phyloP scores from a whole-genome alignment of 176 grass and related monocot species.

The Zea luxurians region DNA sequence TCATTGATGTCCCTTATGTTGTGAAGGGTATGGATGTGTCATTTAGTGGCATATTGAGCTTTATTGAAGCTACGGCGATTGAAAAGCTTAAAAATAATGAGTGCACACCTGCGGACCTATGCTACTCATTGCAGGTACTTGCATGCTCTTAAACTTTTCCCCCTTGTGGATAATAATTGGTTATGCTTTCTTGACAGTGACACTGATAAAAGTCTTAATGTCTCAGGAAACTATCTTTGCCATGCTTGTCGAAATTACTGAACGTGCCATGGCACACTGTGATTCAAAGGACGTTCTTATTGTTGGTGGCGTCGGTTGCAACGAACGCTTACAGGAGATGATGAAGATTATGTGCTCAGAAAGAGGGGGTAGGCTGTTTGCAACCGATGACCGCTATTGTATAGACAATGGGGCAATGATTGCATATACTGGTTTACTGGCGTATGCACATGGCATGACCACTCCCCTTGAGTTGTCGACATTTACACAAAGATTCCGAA shows the following conservation, averaged over 20 bases:
- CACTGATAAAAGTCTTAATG: not conserved
- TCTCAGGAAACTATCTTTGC: conserved; percentile 89
- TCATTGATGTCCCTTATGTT: conserved; percentile 87
- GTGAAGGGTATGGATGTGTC: conserved; percentile 99
- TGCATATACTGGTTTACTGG: conserved; percentile 91
- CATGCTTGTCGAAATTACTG: conserved; percentile 99
- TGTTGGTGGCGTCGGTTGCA: conserved; percentile 92
- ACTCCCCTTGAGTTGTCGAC: conserved; percentile 74
- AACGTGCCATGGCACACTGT: conserved; percentile 94
- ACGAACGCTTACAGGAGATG: conserved; percentile 89
- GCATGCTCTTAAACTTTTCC: not conserved
- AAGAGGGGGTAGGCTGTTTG: conserved; percentile 72
- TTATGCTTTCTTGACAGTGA: conserved; percentile 7
- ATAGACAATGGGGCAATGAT: conserved; percentile 97
- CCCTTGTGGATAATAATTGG: not conserved
- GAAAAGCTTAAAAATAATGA: conserved; percentile 94
- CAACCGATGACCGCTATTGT: conserved; percentile 94
- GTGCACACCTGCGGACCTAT: conserved; percentile 89
- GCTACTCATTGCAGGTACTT: conserved; percentile 95
- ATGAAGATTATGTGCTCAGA: conserved; percentile 95
- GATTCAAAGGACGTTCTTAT: conserved; percentile 86
- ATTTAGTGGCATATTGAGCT: conserved; percentile 97
- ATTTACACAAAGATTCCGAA: conserved; percentile 94
- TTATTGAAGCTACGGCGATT: conserved; percentile 81
- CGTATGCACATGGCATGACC: conserved; percentile 63